phyloP scores from a whole-genome alignment of 2,329 filamentous ascomycete species.

The Grosmannia penicillata region DNA sequence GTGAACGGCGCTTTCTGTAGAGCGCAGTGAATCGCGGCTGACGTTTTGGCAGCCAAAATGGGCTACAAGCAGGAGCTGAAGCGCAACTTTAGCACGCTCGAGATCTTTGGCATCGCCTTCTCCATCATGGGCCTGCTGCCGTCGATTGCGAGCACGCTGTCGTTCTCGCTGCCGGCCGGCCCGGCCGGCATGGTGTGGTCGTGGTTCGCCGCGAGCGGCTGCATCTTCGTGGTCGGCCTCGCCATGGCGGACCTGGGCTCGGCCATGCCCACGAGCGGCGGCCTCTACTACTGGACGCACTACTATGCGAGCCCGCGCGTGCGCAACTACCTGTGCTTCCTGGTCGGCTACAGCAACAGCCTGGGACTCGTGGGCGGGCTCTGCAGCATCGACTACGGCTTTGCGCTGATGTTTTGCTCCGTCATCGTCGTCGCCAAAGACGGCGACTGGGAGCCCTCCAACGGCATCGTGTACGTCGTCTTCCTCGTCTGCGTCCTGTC shows the following conservation, averaged over 20 bases:
- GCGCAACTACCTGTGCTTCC: conserved; percentile 41
- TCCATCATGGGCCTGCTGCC: conserved; percentile 47
- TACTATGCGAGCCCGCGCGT: conserved; percentile 39
- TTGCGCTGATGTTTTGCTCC: conserved; percentile 41
- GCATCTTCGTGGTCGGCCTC: conserved; percentile 44
- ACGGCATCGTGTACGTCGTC: conserved; percentile 40
- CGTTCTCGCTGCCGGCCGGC: conserved; percentile 43
- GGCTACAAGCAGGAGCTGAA: conserved; percentile 41
- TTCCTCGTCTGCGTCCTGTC: conserved; percentile 37
- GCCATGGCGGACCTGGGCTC: conserved; percentile 40
- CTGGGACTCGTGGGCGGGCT: conserved; percentile 45
- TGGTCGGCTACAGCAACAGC: conserved; percentile 47
- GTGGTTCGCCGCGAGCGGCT: conserved; percentile 41
- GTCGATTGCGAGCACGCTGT: conserved; percentile 42
- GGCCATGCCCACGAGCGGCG: conserved; percentile 43
- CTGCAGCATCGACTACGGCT: conserved; percentile 44
- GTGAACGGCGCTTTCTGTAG: background rate
- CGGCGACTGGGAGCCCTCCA: conserved; percentile 38
- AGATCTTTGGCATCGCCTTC: conserved; percentile 45
- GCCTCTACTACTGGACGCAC: conserved; percentile 45
- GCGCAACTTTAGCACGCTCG: conserved; percentile 45
- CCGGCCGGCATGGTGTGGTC: conserved; percentile 48
- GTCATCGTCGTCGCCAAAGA: conserved; percentile 42
- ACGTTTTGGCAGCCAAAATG: conserved; percentile 10
- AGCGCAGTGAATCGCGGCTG: background rate